These are phyloP conservation scores for Pythium utonaiense DNA, from an alignment of 352 stramenopile genomes.

Conservation along the genomic window DNA sequence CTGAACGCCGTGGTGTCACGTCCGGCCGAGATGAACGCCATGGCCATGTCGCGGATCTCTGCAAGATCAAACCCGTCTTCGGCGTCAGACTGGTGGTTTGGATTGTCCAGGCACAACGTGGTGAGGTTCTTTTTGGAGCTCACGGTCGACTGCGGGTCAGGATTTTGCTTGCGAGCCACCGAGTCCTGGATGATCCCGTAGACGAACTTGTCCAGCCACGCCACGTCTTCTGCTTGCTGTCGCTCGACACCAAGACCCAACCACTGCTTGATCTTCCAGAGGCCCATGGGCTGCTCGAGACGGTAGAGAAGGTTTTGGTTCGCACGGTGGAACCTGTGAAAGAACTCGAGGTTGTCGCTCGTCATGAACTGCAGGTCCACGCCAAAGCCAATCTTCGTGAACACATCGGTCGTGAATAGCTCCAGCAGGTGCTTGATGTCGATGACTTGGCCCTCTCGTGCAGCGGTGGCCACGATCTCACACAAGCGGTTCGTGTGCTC, in stretches of 20 bases:
- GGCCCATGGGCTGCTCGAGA: conserved; percentile 22
- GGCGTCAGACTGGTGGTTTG: not conserved
- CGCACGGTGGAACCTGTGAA: not conserved
- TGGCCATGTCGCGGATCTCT: conserved; percentile 65
- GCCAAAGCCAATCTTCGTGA: conserved; percentile 53
- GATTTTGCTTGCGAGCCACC: conserved; percentile 2
- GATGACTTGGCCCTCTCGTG: conserved; percentile 10
- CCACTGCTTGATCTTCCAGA: conserved; percentile 41
- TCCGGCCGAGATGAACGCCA: conserved; percentile 72
- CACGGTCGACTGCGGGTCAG: conserved; percentile 7
- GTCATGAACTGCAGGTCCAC: conserved; percentile 22
- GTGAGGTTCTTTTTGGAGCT: conserved; percentile 2
- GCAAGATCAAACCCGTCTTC: not conserved
- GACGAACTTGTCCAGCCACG: conserved; percentile 13
- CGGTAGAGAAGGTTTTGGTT: conserved; percentile 6
- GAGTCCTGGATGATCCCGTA: conserved; percentile 19
- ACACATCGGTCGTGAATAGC: conserved; percentile 59
- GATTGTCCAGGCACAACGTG: conserved; percentile 10
- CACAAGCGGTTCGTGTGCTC: conserved; percentile 30
- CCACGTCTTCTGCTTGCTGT: conserved; percentile 23
- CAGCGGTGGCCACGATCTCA: conserved; percentile 19
- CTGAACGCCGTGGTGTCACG: conserved; percentile 67
- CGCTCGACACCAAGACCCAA: conserved; percentile 33
- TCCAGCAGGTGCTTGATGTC: conserved; percentile 44
- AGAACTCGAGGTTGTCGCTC: conserved; percentile 4